A percentile compares a stretch with the other conserved stretches of the same genome.
phyloP scores from a whole-genome alignment of 2,329 filamentous ascomycete species.

The Sarocladium oryzae region DNA sequence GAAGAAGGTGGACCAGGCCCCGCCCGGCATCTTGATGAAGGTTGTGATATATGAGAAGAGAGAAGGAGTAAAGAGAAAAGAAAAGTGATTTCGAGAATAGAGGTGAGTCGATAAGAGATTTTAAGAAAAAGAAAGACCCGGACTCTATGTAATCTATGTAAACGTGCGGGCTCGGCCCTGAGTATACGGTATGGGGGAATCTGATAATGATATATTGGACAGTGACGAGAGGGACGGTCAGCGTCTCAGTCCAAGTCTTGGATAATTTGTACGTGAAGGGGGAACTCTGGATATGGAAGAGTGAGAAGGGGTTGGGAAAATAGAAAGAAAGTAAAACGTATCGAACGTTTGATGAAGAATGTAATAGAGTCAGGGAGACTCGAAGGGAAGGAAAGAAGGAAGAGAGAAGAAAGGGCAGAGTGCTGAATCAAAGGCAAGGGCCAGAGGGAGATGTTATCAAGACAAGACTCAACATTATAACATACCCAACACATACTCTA shows the following conservation, averaged over 20 bases:
- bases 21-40: conserved; percentile 1
- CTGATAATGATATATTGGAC: neutral
- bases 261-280: neutral
- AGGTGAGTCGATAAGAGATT: neutral
- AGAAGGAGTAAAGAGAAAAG: neutral
- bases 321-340: neutral
- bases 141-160: neutral
- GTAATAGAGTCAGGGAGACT: too few species aligned
- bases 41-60: neutral
- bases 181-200: neutral
- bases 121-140: neutral
- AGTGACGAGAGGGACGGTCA: neutral
- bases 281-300: neutral
- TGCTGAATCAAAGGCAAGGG: neutral
- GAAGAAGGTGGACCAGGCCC: conserved; percentile 2
- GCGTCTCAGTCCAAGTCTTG: neutral
- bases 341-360: neutral
- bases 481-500: too few species aligned
- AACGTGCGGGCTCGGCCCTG: neutral
- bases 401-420: neutral
- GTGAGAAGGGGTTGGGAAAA: neutral
- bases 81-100: neutral
- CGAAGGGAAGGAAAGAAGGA: neutral
- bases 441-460: neutral
- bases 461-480: too few species aligned